Conservation (phyloP, 1,139 yeast genomes). For the Yamadazyma triangularis region DNA sequence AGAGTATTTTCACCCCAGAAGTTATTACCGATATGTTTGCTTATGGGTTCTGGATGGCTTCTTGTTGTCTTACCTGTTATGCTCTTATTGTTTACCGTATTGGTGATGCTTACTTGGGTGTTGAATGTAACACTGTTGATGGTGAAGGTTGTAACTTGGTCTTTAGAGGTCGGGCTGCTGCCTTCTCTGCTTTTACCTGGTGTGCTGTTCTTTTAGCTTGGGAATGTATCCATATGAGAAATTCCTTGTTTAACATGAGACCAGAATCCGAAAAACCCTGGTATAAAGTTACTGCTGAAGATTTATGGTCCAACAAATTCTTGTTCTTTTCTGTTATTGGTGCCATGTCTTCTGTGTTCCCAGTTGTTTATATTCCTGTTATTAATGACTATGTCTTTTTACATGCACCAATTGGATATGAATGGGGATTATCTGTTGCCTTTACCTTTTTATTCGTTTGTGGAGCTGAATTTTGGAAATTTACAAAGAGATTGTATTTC, state of each 20-base stretch:
- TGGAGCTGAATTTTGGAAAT: constrained; percentile 64
- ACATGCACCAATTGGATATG: constrained; percentile 68
- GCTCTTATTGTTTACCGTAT: constrained; percentile 26
- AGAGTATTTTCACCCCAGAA: constrained; percentile 28
- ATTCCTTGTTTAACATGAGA: constrained; percentile 65
- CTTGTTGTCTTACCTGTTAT: constrained; percentile 26
- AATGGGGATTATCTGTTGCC: constrained; percentile 75
- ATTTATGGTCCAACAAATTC: constrained; percentile 69
- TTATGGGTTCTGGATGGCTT: constrained; percentile 36
- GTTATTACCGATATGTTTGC: constrained; percentile 29
- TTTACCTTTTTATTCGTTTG: constrained; percentile 53
- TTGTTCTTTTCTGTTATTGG: constrained; percentile 74
- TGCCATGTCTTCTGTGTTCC: constrained; percentile 70
- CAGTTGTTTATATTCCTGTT: constrained; percentile 80
- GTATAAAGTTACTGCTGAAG: constrained; percentile 46
- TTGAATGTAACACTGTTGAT: constrained; percentile 15
- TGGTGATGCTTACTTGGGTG: constrained; percentile 30
- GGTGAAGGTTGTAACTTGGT: constrained; percentile 46
- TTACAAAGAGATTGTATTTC: constrained; percentile 53
- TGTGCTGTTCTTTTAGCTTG: constrained; percentile 74
- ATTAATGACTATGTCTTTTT: constrained; percentile 73
- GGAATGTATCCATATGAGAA: constrained; percentile 72
- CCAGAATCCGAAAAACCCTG: constrained; percentile 55
- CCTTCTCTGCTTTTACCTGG: constrained; percentile 82
- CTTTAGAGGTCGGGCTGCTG: constrained; percentile 66